Evolutionary conservation across 441 rosid species (phyloP), one percentile per base, ranked within the genome.

Genomic region (Arabidopsis hybrid): DNA sequence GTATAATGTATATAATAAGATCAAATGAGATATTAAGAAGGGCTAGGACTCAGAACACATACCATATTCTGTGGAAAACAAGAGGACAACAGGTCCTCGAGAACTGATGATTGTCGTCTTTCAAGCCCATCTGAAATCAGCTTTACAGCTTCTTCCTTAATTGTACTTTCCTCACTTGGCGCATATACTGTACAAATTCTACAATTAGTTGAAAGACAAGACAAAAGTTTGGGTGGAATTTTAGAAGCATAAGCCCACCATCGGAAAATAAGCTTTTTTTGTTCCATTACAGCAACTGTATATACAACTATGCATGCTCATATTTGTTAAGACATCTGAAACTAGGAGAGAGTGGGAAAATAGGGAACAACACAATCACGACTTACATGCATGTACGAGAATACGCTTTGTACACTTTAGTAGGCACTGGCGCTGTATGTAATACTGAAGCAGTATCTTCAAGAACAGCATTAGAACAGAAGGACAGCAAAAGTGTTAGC

Each of bases 401-500:
- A 93, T 84, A 74, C 78, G 84, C 84, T 92, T 80, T n/a, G 90
- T 90, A 79, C 98, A 91, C 86, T 93, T 96, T 71, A 96, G 85
- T 82, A 96, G 81, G 89, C 99, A 96, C 74, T 96, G 98, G 14
- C 99, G 89, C 84, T 96, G 98, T 6, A 89, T 75, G 83, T 90
- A 93, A 83, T 88, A 96, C 73, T 89, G 94, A 67, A 90, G 90
- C 85, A 87, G 78, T 60, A 88, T 74, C 99, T 95, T 85, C 86
- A 77, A 13, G 43, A 78, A 66, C n/a, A 75, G 72, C 43, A 70
- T 3, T 18, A 64, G 70, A 67, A 64, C 43, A 67, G n/a, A 78
- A 47, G 70, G 51, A 62, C 13, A 78, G 32, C 29, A 42, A 61
- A 67, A 52, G 61, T 9, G 79, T 79, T 59, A 79, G 60, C 17